Percentiles rank a stretch among this genome's conserved stretches.
Evolutionary conservation across 2,329 filamentous ascomycete genomes (phyloP).

Genomic region (Corniculantispora saksenae): DNA sequence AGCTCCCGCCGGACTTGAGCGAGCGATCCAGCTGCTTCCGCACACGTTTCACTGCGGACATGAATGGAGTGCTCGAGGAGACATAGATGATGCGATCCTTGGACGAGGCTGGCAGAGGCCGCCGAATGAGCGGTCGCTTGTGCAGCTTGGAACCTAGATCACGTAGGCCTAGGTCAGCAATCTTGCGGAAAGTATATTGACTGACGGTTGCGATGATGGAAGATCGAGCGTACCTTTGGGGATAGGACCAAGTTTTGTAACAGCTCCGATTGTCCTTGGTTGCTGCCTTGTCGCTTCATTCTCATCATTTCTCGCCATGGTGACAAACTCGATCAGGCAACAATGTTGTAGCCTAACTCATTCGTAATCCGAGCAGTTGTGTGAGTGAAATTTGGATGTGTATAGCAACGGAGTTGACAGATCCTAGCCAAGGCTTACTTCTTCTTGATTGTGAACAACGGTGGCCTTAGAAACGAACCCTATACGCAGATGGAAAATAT

Average conservation of each 20-base stretch:
- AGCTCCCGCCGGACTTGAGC: conserved; percentile 33
- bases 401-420: too few relatives aligned
- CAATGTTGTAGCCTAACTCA: neutral
- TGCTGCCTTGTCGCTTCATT: neutral
- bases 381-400: too few relatives aligned
- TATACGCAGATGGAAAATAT: neutral
- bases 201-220: neutral
- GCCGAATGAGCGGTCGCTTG: conserved; percentile 49
- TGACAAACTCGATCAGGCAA: neutral
- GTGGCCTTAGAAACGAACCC: neutral
- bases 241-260: conserved; percentile 37
- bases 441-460: neutral
- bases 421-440: too few relatives aligned
- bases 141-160: conserved; percentile 48
- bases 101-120: conserved; percentile 43
- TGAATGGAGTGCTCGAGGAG: conserved; percentile 64
- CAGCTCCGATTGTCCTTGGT: neutral
- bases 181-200: neutral
- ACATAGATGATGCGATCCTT: conserved; percentile 62
- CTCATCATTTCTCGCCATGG: neutral
- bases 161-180: conserved; percentile 8
- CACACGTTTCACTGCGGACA: conserved; percentile 66
- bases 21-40: conserved; percentile 62
- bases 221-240: conserved; percentile 31
- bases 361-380: neutral